A percentile compares a stretch with the other conserved stretches of the same genome.
Evolutionary conservation across 2,329 filamentous ascomycete genomes (phyloP).

Genomic region (Clonostachys rhizophaga): DNA sequence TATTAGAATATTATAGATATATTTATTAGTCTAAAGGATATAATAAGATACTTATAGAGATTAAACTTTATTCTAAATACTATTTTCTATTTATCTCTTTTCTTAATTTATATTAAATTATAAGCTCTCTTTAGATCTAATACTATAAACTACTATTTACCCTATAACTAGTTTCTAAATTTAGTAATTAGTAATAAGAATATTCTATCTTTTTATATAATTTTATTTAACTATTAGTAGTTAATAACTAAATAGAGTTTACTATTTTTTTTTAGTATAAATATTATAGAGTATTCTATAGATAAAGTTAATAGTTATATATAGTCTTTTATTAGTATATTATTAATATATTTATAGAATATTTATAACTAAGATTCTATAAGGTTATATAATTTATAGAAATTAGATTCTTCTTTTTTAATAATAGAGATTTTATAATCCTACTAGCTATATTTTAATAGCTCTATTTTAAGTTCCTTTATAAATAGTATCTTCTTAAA

Average conservation of each 20-base stretch:
- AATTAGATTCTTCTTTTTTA: too few species aligned
- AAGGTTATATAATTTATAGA: too few species aligned
- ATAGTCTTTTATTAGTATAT: too few species aligned
- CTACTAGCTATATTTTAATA: too few species aligned
- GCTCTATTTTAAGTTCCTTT: background rate
- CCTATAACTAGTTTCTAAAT: slow-evolving; percentile 9
- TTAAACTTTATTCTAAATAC: slow-evolving; percentile 22
- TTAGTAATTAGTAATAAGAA: slow-evolving; percentile 15
- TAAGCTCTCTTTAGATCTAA: slow-evolving; percentile 14
- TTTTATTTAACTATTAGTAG: slow-evolving; percentile 14
- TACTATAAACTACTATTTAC: slow-evolving; percentile 5
- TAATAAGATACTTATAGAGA: slow-evolving; percentile 24
- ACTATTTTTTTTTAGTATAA: slow-evolving; percentile 12
- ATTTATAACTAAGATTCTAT: too few species aligned
- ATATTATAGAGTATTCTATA: slow-evolving; percentile 2
- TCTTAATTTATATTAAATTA: slow-evolving; percentile 20
- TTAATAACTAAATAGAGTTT: slow-evolving; percentile 14
- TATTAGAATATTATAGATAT: background rate
- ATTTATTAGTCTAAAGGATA: slow-evolving; percentile 17
- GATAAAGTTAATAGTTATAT: slow-evolving; percentile 7
- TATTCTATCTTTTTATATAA: slow-evolving; percentile 15
- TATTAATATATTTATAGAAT: too few species aligned
- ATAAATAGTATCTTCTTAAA: slow-evolving; percentile 4
- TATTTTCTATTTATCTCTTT: slow-evolving; percentile 21
- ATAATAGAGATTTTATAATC: too few species aligned